Evolutionary conservation across 495 filamentous ascomycete genomes (phyloP).

Genomic region (Podospora sp.): DNA sequence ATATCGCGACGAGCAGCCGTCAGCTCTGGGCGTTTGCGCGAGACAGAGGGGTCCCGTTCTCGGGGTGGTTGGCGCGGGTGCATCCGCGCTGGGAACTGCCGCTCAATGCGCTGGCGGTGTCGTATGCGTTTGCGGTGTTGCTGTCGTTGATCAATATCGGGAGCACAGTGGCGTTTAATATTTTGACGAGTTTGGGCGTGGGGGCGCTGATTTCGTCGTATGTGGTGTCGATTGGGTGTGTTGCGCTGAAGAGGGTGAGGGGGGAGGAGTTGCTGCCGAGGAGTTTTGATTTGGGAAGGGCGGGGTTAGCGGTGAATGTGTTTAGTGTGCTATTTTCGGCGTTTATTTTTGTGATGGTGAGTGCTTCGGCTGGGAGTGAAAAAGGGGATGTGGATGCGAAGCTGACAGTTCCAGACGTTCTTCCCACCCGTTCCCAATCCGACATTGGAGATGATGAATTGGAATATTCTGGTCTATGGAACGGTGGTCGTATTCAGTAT

Average conservation of each 20-base stretch:
- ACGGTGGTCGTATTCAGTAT: conserved; percentile 47
- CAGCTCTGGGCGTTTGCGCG: conserved; percentile 63
- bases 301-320: conserved; percentile 53
- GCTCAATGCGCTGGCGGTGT: conserved; percentile 49
- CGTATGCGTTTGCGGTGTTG: conserved; percentile 15
- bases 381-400: background rate
- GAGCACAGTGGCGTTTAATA: conserved; percentile 44
- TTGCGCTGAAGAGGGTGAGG: conserved; percentile 49
- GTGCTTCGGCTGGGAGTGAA: background rate
- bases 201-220: conserved; percentile 52
- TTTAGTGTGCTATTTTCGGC: conserved; percentile 46
- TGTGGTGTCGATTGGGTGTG: conserved; percentile 52
- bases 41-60: conserved; percentile 60
- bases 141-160: conserved; percentile 56
- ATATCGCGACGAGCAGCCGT: conserved; percentile 58
- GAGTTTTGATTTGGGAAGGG: conserved; percentile 53
- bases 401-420: conserved; percentile 2
- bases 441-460: conserved; percentile 18
- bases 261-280: conserved; percentile 41
- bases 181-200: conserved; percentile 49
- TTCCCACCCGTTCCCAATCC: conserved; percentile 19
- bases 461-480: conserved; percentile 47
- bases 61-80: conserved; percentile 53
- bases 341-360: conserved; percentile 52
- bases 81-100: conserved; percentile 44